Evolutionary conservation across 2,329 filamentous ascomycete genomes (phyloP), one percentile per base, ranked within the genome.

Genomic region (Alternaria sp.): DNA sequence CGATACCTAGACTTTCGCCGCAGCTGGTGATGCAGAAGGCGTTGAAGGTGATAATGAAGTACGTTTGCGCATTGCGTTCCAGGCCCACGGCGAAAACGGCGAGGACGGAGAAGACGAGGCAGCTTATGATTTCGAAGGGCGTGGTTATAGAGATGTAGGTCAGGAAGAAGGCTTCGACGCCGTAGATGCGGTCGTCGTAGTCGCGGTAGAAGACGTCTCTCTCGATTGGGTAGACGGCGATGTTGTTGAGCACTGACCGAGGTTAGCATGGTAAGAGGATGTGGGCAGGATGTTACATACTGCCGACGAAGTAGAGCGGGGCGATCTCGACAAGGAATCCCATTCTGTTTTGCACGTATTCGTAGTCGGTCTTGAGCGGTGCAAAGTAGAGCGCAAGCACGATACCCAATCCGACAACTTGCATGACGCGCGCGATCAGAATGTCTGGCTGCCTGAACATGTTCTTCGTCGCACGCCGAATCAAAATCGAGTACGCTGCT

Each of bases 121-220:
- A 86, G 15, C 88, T 88, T 36, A 88, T 59, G 11, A 92, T 82
- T 79, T 93, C 91, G 72, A 93, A 92, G 0, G 91, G 91, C 0
- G 92, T 76, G 70, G 93, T 91, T 4, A 92, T 85, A 1, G 88
- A 80, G 0, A 90, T 89, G 77, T 93, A 94, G 21, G 89, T 87
- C 1, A 88, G 80, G 25, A 93, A 85, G 79, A 94, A 93, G 0
- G 90, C 88, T 67, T 91, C 89, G 2, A 90, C 86, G 5, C 88
- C 84, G 74, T 94, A 94, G 3, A 90, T 88, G 7, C 87, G 86
- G 76, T 94, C 91, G 64, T 90, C 90, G 69, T 91, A 87, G 79
- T 94, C 91, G 68, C 89, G 86, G 73, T 93, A 92, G 76, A 93
- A 93, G 0, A 93, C 90, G 60, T 92, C 90, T 5, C 90, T 85